These are phyloP conservation scores for Pholiota conissans DNA, from an alignment of 768 basidiomycete species.

Conservation along the genomic window DNA sequence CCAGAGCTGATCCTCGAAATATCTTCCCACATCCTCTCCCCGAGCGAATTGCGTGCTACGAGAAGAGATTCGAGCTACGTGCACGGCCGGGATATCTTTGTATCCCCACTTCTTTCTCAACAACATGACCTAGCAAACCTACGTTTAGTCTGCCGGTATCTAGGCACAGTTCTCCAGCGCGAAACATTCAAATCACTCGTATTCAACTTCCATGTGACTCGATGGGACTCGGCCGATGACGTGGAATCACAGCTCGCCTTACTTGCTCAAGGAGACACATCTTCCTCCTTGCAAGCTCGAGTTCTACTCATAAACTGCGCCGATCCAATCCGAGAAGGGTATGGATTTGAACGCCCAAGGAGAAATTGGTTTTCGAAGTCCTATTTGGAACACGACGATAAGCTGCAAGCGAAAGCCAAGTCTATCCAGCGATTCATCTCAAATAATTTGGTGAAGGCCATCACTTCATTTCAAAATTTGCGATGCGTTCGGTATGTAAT, in stretches of 20 bases:
- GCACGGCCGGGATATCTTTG: no score
- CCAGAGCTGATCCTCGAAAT: neutral
- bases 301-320: neutral
- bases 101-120: neutral
- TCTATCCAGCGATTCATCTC: no score
- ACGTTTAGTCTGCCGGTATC: neutral
- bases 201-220: neutral
- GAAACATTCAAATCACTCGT: neutral
- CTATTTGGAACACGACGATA: neutral
- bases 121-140: neutral
- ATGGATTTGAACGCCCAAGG: neutral
- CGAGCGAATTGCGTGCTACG: neutral
- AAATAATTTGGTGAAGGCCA: no score
- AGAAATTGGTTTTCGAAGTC: no score
- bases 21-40: neutral
- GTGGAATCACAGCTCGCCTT: neutral
- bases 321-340: neutral
- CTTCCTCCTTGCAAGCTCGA: neutral
- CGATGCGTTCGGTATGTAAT: no score
- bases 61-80: neutral
- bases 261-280: neutral
- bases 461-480: no score
- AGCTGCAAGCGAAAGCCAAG: neutral
- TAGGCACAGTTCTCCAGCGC: neutral
- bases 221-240: no score